Percentiles rank a stretch among this genome's conserved stretches.
These are phyloP conservation scores for Cicer yamashitae DNA, from an alignment of 306 rosid species.

Conservation along the genomic window DNA sequence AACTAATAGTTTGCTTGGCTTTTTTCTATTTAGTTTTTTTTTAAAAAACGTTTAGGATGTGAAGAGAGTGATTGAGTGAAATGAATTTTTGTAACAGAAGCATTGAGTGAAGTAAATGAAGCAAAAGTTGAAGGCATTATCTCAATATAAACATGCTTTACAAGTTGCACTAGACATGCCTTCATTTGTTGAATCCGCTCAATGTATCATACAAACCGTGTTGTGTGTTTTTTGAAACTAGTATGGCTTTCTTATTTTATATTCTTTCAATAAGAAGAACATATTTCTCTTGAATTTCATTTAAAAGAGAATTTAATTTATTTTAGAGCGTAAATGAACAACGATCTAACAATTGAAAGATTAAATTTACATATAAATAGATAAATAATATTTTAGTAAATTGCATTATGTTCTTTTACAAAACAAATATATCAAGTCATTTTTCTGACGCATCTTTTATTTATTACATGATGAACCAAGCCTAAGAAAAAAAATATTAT, in stretches of 20 bases:
- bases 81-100: conserved; percentile 54
- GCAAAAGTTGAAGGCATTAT: conserved; percentile 80
- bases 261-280: neutral
- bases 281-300: neutral
- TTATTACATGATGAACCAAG: no score
- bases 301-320: no score
- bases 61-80: conserved; percentile 5
- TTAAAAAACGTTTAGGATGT: neutral
- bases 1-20: neutral
- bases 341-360: no score
- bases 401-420: no score
- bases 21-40: neutral
- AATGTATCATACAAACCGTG: conserved; percentile 76
- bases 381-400: no score
- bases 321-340: no score
- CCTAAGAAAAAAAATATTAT: no score
- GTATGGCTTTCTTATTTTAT: conserved; percentile 51
- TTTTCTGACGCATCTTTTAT: no score
- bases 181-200: conserved; percentile 73
- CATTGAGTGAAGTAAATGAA: conserved; percentile 73
- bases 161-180: conserved; percentile 69
- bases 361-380: no score
- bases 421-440: no score
- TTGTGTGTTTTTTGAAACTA: conserved; percentile 69
- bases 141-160: conserved; percentile 68